phyloP scores from a whole-genome alignment of 805 yeast species.

The Blastobotrys americana region DNA sequence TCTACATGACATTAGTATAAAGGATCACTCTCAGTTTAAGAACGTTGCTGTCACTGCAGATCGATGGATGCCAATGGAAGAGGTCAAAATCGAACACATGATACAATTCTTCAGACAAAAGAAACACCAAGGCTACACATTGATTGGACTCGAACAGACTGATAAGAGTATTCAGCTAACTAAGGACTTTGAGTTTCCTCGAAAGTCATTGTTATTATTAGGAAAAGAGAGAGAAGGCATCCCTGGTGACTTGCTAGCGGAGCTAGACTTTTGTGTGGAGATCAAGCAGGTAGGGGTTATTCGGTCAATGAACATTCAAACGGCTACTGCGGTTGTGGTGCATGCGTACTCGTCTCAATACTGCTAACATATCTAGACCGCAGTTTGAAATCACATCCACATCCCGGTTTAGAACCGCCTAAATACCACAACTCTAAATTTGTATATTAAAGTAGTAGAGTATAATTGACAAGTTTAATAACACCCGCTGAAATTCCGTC shows the following conservation, averaged over 20 bases:
- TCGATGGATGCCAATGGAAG: constrained; percentile 87
- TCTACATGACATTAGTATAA: constrained; percentile 59
- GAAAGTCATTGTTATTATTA: constrained; percentile 65
- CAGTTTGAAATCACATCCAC: background rate
- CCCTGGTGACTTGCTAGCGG: constrained; percentile 76
- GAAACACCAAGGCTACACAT: constrained; percentile 69
- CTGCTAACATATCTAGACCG: constrained; percentile 28
- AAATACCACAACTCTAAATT: background rate
- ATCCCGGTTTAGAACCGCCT: background rate
- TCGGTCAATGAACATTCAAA: constrained; percentile 93
- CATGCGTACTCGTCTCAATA: constrained; percentile 79
- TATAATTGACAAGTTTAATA: background rate
- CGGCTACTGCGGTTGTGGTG: constrained; percentile 91
- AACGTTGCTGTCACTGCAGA: constrained; percentile 93
- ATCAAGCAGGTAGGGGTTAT: constrained; percentile 89
- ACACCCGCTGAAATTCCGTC: too few species aligned
- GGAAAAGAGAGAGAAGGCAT: constrained; percentile 90
- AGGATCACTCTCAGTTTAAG: constrained; percentile 62
- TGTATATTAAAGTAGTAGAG: background rate
- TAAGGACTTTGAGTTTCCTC: constrained; percentile 61
- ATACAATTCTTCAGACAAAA: constrained; percentile 49
- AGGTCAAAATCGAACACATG: constrained; percentile 56
- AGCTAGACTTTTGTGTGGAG: constrained; percentile 79
- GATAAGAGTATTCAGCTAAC: constrained; percentile 74
- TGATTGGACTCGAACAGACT: constrained; percentile 89